These are phyloP conservation scores for Didymella glomerata DNA, from an alignment of 2,329 filamentous ascomycete species.

Conservation along the genomic window DNA sequence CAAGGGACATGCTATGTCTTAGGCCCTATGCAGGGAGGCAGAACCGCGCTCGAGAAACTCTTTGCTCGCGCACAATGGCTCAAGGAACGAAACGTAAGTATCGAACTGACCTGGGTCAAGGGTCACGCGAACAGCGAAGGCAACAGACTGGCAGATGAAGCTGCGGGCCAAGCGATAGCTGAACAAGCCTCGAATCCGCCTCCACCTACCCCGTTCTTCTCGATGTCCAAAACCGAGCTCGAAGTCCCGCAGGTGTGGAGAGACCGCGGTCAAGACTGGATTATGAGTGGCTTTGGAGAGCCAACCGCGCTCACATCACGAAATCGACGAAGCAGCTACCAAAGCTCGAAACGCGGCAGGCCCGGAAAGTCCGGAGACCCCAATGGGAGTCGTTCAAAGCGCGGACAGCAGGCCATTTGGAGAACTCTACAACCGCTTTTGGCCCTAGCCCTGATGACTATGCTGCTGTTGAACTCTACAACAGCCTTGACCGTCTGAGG, in stretches of 20 bases:
- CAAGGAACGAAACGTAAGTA: background rate
- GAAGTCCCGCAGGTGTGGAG: background rate
- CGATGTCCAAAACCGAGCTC: background rate
- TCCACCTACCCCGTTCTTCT: background rate
- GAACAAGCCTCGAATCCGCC: background rate
- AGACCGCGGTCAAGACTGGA: slow-evolving; percentile 10
- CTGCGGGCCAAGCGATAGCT: background rate
- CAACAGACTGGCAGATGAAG: slow-evolving; percentile 16
- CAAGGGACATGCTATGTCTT: background rate
- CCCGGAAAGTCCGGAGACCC: background rate
- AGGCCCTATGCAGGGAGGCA: background rate
- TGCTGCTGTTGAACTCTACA: background rate
- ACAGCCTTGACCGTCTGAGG: background rate
- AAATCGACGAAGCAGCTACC: background rate
- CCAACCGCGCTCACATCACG: background rate
- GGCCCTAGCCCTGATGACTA: background rate
- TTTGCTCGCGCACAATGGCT: slow-evolving; percentile 19
- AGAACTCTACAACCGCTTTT: background rate
- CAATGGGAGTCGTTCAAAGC: background rate
- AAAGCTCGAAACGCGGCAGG: background rate
- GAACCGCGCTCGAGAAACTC: background rate
- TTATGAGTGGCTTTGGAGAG: slow-evolving; percentile 9
- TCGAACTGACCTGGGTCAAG: slow-evolving; percentile 29
- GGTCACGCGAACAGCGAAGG: slow-evolving; percentile 15
- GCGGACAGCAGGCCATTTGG: background rate